A percentile compares a stretch with the other conserved stretches of the same genome.
Evolutionary conservation across 208 protist genomes (phyloP).

Genomic region (Tritrichomonas musculus): DNA sequence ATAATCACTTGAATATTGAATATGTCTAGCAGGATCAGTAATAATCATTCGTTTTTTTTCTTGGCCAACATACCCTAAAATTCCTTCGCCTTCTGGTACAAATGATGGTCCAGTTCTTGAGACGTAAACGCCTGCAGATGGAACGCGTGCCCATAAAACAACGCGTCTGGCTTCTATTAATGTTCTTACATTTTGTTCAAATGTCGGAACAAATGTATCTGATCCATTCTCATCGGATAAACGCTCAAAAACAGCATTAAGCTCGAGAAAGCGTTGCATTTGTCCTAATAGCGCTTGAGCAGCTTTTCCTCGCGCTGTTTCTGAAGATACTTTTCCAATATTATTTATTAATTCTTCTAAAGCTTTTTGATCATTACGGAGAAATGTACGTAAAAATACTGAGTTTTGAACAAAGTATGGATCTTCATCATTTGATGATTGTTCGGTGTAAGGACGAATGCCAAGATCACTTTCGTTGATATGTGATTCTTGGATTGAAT

Average conservation of each 20-base stretch:
- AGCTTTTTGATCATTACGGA: not conserved
- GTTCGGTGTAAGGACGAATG: not conserved
- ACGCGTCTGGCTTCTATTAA: not conserved
- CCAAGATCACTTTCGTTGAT: not conserved
- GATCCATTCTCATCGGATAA: not conserved
- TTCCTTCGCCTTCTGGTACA: not conserved
- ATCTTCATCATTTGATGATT: not conserved
- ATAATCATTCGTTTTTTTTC: not conserved
- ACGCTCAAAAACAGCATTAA: not conserved
- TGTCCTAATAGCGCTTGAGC: not conserved
- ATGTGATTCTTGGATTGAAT: not conserved
- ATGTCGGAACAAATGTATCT: not conserved
- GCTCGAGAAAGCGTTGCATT: slow-evolving; percentile 1
- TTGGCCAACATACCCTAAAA: not conserved
- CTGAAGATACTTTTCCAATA: not conserved
- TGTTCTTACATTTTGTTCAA: not conserved
- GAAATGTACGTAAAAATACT: not conserved
- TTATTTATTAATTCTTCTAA: not conserved
- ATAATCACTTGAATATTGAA: not conserved
- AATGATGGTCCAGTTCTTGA: not conserved
- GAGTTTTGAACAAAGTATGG: not conserved
- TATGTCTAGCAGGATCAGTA: not conserved
- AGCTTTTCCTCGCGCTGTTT: not conserved
- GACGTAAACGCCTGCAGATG: not conserved
- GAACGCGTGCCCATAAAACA: not conserved